phyloP scores from a whole-genome alignment of 495 filamentous ascomycete species.

The Penicillium parvum region DNA sequence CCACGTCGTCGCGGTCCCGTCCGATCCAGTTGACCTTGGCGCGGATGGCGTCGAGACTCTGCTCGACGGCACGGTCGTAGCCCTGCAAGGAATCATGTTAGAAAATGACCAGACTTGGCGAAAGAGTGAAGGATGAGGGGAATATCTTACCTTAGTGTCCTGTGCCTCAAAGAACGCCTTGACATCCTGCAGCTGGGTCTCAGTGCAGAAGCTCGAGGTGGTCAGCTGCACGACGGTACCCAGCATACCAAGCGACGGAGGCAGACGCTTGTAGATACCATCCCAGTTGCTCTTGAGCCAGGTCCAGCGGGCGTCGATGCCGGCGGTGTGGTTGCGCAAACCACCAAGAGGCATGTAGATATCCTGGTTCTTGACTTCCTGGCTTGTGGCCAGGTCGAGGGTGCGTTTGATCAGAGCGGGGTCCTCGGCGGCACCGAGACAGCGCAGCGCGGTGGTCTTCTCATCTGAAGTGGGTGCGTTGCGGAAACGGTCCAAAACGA shows the following conservation, averaged over 20 bases:
- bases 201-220: slow-evolving; percentile 73
- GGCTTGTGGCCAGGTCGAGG: slow-evolving; percentile 66
- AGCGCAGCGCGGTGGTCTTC: slow-evolving; percentile 90
- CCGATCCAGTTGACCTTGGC: slow-evolving; percentile 60
- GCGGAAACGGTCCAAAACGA: slow-evolving; percentile 74
- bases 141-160: slow-evolving; percentile 64
- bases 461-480: slow-evolving; percentile 87
- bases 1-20: slow-evolving; percentile 58
- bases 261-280: slow-evolving; percentile 65
- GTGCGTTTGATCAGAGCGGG: slow-evolving; percentile 78
- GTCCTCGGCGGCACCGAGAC: slow-evolving; percentile 72
- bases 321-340: slow-evolving; percentile 70
- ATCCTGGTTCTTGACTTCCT: slow-evolving; percentile 92
- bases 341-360: slow-evolving; percentile 84
- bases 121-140: no score
- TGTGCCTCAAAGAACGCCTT: slow-evolving; percentile 74
- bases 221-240: slow-evolving; percentile 79
- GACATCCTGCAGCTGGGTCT: slow-evolving; percentile 69
- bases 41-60: slow-evolving; percentile 56
- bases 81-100: slow-evolving; percentile 33
- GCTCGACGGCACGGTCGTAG: slow-evolving; percentile 56
- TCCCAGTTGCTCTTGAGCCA: slow-evolving; percentile 91
- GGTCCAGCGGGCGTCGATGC: slow-evolving; percentile 73
- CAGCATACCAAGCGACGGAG: slow-evolving; percentile 79
- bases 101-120: no score